Evolutionary conservation across 1,284 basidiomycete genomes (phyloP).

Genomic region (Marasmius oreades): DNA sequence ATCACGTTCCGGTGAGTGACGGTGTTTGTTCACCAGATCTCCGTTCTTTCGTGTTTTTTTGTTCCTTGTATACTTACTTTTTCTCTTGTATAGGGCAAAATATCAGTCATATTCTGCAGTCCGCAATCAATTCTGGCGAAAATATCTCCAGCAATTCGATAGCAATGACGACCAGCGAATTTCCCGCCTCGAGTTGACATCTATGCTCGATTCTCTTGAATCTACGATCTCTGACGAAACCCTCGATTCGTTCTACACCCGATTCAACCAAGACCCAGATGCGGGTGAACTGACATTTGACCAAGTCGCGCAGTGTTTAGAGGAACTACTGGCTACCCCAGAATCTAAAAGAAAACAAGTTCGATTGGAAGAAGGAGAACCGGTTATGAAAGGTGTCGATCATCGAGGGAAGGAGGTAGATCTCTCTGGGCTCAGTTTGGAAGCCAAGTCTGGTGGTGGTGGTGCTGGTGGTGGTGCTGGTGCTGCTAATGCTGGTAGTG

Average conservation of each 20-base stretch:
- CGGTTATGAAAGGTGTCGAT: not conserved
- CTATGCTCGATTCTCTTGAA: constrained; percentile 96
- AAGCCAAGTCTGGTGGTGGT: no score
- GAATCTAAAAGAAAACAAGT: constrained; percentile 34
- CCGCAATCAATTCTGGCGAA: constrained; percentile 89
- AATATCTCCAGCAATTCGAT: constrained; percentile 90
- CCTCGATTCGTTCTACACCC: constrained; percentile 76
- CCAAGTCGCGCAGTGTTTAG: constrained; percentile 77
- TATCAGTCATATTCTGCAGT: constrained; percentile 94
- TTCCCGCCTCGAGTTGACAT: constrained; percentile 85
- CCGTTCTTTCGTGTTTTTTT: constrained; percentile 14
- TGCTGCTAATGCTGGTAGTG: no score
- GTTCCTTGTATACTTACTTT: not conserved
- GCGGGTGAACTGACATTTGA: constrained; percentile 76
- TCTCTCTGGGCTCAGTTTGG: not conserved
- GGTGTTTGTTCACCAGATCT: not conserved
- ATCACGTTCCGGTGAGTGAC: constrained; percentile 59
- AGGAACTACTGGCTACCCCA: constrained; percentile 44
- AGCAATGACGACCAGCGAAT: constrained; percentile 78
- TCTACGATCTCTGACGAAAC: constrained; percentile 86
- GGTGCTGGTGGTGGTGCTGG: no score
- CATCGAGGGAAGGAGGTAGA: not conserved
- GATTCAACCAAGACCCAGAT: constrained; percentile 63
- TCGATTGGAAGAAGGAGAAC: constrained; percentile 53
- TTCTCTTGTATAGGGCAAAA: constrained; percentile 67